Conservation (phyloP, 768 basidiomycete species). For the Pleurotus cornucopiae region DNA sequence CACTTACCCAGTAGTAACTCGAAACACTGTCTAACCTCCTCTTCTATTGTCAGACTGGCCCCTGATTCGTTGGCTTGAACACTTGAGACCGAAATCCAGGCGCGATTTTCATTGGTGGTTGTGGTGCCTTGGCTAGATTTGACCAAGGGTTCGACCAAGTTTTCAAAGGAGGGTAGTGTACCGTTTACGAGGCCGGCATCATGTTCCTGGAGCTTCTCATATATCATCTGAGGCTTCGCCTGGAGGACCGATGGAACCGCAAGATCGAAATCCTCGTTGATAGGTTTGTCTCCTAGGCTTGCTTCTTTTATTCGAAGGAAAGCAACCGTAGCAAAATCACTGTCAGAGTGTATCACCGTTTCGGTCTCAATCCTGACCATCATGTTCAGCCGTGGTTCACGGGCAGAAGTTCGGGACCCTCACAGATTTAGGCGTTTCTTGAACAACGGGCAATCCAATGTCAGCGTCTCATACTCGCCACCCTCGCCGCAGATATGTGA, state of each 20-base stretch:
- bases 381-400: constrained; percentile 3
- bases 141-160: neutral
- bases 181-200: neutral
- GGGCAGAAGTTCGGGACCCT: constrained; percentile 18
- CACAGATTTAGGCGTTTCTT: constrained; percentile 71
- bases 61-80: constrained; percentile 29
- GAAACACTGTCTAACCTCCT: constrained; percentile 74
- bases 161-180: no score
- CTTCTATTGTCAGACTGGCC: constrained; percentile 47
- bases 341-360: constrained; percentile 74
- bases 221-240: constrained; percentile 28
- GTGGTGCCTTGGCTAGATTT: neutral
- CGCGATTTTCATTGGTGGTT: constrained; percentile 28
- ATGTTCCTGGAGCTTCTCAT: constrained; percentile 15
- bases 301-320: constrained; percentile 80
- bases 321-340: constrained; percentile 85
- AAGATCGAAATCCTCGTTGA: constrained; percentile 14
- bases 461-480: constrained; percentile 95
- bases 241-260: constrained; percentile 53
- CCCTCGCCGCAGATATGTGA: constrained; percentile 97
- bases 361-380: constrained; percentile 54
- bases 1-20: constrained; percentile 49
- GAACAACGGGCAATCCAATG: constrained; percentile 87
- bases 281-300: constrained; percentile 50
- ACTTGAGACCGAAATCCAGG: constrained; percentile 73